A percentile compares a stretch with the other conserved stretches of the same genome.
Conservation (phyloP, 139 green algal species). For the Chlorella sp. region DNA sequence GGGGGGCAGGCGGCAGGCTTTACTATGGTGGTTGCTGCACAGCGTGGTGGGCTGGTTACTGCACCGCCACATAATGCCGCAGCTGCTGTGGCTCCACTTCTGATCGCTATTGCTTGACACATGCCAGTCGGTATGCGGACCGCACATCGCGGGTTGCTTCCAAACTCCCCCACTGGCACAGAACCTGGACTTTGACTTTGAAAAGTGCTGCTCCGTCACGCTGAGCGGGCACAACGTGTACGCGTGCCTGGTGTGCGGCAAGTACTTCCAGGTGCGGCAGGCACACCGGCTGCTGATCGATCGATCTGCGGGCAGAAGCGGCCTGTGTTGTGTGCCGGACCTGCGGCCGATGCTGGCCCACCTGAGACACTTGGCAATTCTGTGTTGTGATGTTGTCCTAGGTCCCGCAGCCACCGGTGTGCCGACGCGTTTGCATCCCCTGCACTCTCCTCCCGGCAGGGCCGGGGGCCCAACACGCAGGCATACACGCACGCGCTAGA, state of each 20-base stretch:
- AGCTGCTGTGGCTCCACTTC: too few relatives aligned
- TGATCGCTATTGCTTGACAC: background rate
- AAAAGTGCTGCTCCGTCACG: slow-evolving; percentile 97
- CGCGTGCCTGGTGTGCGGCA: slow-evolving; percentile 97
- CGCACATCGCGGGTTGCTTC: background rate
- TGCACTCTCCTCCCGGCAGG: too few relatives aligned
- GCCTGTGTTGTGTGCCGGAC: background rate
- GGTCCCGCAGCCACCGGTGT: too few relatives aligned
- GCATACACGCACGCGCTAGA: slow-evolving; percentile 96
- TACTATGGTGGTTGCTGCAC: background rate
- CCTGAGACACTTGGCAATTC: too few relatives aligned
- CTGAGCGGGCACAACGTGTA: slow-evolving; percentile 96
- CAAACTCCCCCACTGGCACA: slow-evolving; percentile 24
- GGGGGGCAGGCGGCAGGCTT: too few relatives aligned
- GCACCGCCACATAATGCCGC: background rate
- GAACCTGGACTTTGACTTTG: slow-evolving; percentile 99
- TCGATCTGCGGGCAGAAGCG: too few relatives aligned
- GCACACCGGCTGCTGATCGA: too few relatives aligned
- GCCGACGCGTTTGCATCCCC: too few relatives aligned
- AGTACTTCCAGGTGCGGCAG: slow-evolving; percentile 92
- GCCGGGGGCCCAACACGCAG: slow-evolving; percentile 86
- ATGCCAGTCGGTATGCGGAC: background rate
- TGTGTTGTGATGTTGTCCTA: too few relatives aligned
- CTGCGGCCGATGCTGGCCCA: background rate
- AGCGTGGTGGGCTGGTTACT: background rate